These are phyloP conservation scores for Coniferiporia weirii DNA, from an alignment of 1,284 basidiomycete species.

Conservation along the genomic window DNA sequence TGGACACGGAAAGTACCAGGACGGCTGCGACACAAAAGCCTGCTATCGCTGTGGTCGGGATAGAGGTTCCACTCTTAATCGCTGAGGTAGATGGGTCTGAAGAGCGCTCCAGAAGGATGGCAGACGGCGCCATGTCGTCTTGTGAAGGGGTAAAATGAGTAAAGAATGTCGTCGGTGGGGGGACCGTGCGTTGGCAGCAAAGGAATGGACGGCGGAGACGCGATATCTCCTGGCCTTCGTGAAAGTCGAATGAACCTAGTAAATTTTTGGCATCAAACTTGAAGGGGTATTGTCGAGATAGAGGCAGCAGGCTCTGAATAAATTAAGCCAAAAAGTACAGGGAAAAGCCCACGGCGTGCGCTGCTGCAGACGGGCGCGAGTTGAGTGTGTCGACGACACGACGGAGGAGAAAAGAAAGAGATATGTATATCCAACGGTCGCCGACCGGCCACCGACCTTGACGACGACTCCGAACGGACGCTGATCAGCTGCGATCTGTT, in stretches of 20 bases:
- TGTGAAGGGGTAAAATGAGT: not conserved
- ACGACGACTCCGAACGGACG: not conserved
- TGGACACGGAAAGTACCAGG: constrained; percentile 30
- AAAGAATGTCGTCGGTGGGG: not conserved
- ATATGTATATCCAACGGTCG: not conserved
- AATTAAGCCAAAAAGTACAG: not conserved
- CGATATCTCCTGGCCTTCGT: not conserved
- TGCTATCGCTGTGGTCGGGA: constrained; percentile 33
- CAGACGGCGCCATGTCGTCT: not conserved
- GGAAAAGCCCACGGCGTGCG: not conserved
- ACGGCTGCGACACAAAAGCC: constrained; percentile 44
- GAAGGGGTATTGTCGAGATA: not conserved
- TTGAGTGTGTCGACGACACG: not conserved
- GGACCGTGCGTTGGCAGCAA: not conserved
- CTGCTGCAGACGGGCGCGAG: not conserved
- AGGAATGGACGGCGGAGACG: constrained; percentile 5
- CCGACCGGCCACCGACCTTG: not conserved
- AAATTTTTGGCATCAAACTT: not conserved
- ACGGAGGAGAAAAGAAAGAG: not conserved
- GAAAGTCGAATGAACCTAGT: not conserved
- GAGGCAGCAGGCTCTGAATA: not conserved
- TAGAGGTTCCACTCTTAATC: constrained; percentile 2
- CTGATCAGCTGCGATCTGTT: not conserved
- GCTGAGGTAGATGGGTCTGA: not conserved
- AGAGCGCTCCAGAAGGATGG: not conserved